These are phyloP conservation scores for Huntiella moniliformis DNA, from an alignment of 2,329 filamentous ascomycete genomes.

Conservation along the genomic window DNA sequence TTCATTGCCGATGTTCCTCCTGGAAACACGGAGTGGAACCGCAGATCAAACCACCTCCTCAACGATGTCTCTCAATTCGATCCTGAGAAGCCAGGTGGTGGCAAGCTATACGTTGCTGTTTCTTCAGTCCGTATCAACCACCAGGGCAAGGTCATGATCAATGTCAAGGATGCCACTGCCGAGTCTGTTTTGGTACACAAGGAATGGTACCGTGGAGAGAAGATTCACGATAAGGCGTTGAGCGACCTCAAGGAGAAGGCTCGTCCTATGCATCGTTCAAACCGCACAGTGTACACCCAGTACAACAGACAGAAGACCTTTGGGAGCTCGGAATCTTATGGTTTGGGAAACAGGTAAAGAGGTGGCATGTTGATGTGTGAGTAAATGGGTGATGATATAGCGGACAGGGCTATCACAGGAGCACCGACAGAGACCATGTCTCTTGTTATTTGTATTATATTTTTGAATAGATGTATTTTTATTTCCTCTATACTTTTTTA, in stretches of 20 bases:
- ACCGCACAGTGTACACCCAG: background rate
- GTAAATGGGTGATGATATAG: background rate
- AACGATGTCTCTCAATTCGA: slow-evolving; percentile 19
- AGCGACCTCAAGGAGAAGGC: slow-evolving; percentile 5
- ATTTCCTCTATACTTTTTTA: background rate
- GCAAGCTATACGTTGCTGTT: slow-evolving; percentile 34
- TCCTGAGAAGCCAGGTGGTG: slow-evolving; percentile 29
- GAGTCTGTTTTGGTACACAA: slow-evolving; percentile 26
- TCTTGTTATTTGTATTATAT: slow-evolving; percentile 9
- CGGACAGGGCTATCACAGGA: too few species aligned
- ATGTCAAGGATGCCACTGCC: slow-evolving; percentile 21
- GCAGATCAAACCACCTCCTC: slow-evolving; percentile 11
- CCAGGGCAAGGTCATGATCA: slow-evolving; percentile 29
- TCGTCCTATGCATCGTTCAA: too few species aligned
- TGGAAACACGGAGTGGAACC: slow-evolving; percentile 26
- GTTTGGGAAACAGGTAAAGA: slow-evolving; percentile 16
- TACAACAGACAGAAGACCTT: slow-evolving; percentile 13
- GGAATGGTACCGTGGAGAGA: slow-evolving; percentile 23
- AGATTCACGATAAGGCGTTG: slow-evolving; percentile 17
- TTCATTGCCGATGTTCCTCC: slow-evolving; percentile 28
- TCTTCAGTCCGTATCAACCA: slow-evolving; percentile 27
- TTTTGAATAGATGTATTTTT: slow-evolving; percentile 10
- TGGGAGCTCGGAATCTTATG: slow-evolving; percentile 23
- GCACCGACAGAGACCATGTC: background rate
- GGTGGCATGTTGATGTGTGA: background rate